Percentiles rank a stretch among this genome's conserved stretches.
These are phyloP conservation scores for Gossypium australe DNA, from an alignment of 345 rosid genomes.

Conservation along the genomic window DNA sequence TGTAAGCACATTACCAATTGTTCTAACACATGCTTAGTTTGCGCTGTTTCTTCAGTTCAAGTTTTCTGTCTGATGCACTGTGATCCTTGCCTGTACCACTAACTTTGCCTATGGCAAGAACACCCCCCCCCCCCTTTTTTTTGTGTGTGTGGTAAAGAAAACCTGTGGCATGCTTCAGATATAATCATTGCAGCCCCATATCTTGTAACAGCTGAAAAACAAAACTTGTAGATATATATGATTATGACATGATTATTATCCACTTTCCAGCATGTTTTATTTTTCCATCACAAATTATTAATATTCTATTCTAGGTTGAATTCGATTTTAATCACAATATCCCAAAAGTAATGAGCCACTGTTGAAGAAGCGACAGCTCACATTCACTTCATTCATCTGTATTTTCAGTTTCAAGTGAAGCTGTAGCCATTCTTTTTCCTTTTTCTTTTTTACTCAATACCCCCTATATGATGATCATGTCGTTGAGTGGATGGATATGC, in stretches of 20 bases:
- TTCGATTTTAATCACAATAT: background rate
- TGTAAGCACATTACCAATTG: background rate
- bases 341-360: background rate
- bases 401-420: background rate
- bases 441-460: background rate
- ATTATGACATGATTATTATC: background rate
- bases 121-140: too few species aligned
- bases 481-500: background rate
- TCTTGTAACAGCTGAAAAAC: background rate
- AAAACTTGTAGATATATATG: background rate
- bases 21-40: background rate
- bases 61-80: background rate
- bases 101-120: too few species aligned
- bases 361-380: conserved; percentile 3
- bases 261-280: background rate
- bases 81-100: too few species aligned
- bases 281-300: background rate
- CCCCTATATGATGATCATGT: background rate
- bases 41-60: background rate
- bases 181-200: background rate
- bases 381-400: conserved; percentile 3
- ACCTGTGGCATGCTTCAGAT: background rate
- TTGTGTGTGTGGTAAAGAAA: background rate
- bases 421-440: background rate
- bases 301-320: background rate